Conservation (phyloP, 139 green algal species). For the Haematococcus sp. region DNA sequence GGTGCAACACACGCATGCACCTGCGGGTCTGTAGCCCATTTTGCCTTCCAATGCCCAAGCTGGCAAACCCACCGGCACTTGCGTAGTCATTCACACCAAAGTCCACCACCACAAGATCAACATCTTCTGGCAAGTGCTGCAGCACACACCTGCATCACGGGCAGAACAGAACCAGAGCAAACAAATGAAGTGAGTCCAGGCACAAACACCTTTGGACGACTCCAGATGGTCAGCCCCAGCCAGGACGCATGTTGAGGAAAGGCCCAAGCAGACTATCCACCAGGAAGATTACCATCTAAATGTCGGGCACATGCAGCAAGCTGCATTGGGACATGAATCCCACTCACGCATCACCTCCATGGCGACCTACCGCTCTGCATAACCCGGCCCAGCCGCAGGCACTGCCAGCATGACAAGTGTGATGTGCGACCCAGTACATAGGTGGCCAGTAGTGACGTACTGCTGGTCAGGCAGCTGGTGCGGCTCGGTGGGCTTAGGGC, state of each 20-base stretch:
- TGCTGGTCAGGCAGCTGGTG: background rate
- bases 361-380: constrained; percentile 9
- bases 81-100: constrained; percentile 9
- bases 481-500: background rate
- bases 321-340: too few species aligned
- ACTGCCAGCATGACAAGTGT: constrained; percentile 7
- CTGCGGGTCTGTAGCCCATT: too few species aligned
- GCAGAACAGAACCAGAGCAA: too few species aligned
- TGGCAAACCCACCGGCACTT: background rate
- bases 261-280: too few species aligned
- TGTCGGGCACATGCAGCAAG: too few species aligned
- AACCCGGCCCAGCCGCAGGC: constrained; percentile 9
- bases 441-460: background rate
- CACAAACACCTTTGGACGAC: background rate
- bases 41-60: too few species aligned
- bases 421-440: background rate
- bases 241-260: too few species aligned
- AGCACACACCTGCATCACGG: constrained; percentile 11
- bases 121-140: constrained; percentile 3
- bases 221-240: too few species aligned
- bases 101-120: constrained; percentile 12
- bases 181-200: too few species aligned
- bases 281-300: too few species aligned
- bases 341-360: background rate
- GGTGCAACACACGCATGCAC: too few species aligned